Evolutionary conservation across 345 rosid genomes (phyloP).

Genomic region (Kernera saxatilis): DNA sequence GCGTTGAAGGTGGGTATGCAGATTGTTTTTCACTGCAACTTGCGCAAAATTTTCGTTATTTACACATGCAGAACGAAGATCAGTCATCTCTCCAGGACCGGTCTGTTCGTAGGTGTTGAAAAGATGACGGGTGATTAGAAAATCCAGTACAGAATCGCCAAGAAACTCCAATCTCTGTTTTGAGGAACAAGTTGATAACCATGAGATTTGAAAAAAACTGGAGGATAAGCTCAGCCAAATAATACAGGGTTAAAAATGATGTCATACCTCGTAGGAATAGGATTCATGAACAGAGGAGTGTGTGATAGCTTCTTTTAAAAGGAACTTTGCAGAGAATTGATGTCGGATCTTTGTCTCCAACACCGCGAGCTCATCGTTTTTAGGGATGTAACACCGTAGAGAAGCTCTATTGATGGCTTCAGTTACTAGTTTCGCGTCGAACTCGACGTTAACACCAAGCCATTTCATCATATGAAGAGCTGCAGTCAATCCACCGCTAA

Average conservation of each 20-base stretch:
- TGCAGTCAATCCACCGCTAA: slow-evolving; percentile 59
- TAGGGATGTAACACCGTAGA: slow-evolving; percentile 39
- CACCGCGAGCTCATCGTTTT: slow-evolving; percentile 36
- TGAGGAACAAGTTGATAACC: neutral
- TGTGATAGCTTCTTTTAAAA: slow-evolving; percentile 77
- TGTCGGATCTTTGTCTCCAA: slow-evolving; percentile 65
- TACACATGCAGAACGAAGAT: slow-evolving; percentile 82
- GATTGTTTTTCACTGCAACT: slow-evolving; percentile 50
- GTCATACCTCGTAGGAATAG: slow-evolving; percentile 65
- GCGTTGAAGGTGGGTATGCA: slow-evolving; percentile 60
- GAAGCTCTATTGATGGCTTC: slow-evolving; percentile 51
- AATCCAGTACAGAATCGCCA: slow-evolving; percentile 78
- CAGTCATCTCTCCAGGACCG: slow-evolving; percentile 90
- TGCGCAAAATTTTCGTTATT: slow-evolving; percentile 82
- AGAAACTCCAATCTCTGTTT: slow-evolving; percentile 94
- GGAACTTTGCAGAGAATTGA: slow-evolving; percentile 54
- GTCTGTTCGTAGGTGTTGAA: slow-evolving; percentile 52
- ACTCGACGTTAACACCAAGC: slow-evolving; percentile 59
- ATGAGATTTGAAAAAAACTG: neutral
- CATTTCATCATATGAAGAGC: slow-evolving; percentile 72
- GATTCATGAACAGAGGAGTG: slow-evolving; percentile 53
- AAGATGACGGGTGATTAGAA: slow-evolving; percentile 76
- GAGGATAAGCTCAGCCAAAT: neutral
- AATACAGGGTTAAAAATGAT: neutral
- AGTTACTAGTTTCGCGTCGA: slow-evolving; percentile 37